These are phyloP conservation scores for Urtica urens DNA, from an alignment of 306 rosid species.

Conservation along the genomic window DNA sequence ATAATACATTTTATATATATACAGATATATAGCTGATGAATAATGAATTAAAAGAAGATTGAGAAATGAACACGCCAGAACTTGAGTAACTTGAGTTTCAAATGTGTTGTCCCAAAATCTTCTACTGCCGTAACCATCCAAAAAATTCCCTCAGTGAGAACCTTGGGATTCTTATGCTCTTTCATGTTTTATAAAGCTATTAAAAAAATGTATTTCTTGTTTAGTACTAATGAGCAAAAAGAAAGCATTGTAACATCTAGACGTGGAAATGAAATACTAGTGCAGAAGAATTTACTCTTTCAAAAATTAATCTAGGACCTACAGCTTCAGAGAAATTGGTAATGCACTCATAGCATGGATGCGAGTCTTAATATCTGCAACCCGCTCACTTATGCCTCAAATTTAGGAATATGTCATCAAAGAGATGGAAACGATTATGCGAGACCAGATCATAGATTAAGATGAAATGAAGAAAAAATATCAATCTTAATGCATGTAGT, in stretches of 20 bases:
- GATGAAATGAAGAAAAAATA: neutral
- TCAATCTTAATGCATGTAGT: too few relatives aligned
- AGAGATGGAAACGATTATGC: constrained; percentile 1
- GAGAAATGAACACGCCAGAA: neutral
- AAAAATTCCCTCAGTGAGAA: constrained; percentile 82
- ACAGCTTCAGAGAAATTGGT: constrained; percentile 79
- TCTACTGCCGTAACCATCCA: constrained; percentile 98
- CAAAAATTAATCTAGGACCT: constrained; percentile 93
- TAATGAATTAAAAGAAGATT: neutral
- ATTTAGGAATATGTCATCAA: neutral
- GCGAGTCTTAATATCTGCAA: constrained; percentile 96
- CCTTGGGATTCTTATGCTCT: constrained; percentile 99
- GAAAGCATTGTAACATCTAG: too few relatives aligned
- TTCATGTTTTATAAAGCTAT: constrained; percentile 85
- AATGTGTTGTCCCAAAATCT: constrained; percentile 73
- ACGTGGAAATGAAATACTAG: neutral
- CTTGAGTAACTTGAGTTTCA: constrained; percentile 72
- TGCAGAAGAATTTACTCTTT: constrained; percentile 48
- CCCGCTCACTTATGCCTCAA: constrained; percentile 87
- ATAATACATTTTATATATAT: constrained; percentile 1
- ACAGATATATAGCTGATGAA: neutral
- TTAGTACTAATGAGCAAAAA: too few relatives aligned
- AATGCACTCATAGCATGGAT: constrained; percentile 82
- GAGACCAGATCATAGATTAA: neutral
- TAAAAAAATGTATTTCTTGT: too few relatives aligned